Evolutionary conservation across 176 grass and related monocot species (phyloP).

Genomic region (Cymbopogon citratus): DNA sequence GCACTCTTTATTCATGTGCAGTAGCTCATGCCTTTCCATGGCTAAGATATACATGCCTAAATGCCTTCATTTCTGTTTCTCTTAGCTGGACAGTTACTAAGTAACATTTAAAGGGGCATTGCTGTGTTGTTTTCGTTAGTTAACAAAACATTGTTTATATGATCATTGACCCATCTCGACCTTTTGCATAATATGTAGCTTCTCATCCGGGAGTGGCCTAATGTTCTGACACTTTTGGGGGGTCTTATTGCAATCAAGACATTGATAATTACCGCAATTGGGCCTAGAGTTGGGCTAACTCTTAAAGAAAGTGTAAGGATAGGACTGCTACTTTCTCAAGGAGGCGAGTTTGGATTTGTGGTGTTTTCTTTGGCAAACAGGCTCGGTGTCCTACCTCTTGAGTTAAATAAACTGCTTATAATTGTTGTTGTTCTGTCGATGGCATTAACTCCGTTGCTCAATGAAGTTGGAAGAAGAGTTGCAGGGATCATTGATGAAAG

Average conservation of each 20-base stretch:
- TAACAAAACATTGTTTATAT: background rate
- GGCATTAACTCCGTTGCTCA: conserved; percentile 91
- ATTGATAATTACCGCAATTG: conserved; percentile 81
- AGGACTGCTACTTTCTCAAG: conserved; percentile 95
- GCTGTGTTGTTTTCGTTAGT: too few relatives aligned
- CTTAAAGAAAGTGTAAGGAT: conserved; percentile 94
- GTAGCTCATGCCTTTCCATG: background rate
- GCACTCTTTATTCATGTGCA: background rate
- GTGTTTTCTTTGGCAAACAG: conserved; percentile 99
- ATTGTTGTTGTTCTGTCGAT: conserved; percentile 97
- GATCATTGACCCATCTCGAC: background rate
- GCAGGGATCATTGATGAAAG: conserved; percentile 69
- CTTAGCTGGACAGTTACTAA: background rate
- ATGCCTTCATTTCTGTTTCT: background rate
- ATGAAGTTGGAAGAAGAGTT: conserved; percentile 80
- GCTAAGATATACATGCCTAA: background rate
- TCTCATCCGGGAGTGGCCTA: conserved; percentile 95
- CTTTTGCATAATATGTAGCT: conserved; percentile 51
- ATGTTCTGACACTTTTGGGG: conserved; percentile 77
- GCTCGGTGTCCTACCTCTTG: conserved; percentile 92
- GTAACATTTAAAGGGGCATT: too few relatives aligned
- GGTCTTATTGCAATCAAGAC: conserved; percentile 90
- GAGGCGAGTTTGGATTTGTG: conserved; percentile 96
- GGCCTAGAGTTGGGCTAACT: conserved; percentile 82
- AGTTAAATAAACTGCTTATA: conserved; percentile 97